Evolutionary conservation across 2,329 filamentous ascomycete species (phyloP), one percentile per base, ranked within the genome.

Genomic region (Byssochlamys sp.): DNA sequence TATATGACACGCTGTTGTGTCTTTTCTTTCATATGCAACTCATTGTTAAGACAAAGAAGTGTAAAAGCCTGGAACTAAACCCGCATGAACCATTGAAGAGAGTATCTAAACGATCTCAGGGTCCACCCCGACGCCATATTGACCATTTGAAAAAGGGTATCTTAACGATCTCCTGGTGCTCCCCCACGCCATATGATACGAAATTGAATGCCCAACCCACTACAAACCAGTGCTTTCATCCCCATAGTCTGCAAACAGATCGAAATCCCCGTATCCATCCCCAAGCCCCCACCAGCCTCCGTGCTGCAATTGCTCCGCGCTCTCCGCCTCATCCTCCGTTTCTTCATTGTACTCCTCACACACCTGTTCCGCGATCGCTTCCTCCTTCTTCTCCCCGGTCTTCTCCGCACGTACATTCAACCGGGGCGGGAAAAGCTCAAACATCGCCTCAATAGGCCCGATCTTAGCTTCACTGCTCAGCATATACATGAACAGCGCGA

Each of bases 401-500:
- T 29, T 10, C 7, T 54, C 53, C 48, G 61, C 57, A 2, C 49
- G 25, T n/a, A 55, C 57, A 7, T 60, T 61, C 14, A 33, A 7
- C 3, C 59, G 50, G 11, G 64, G 60, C 25, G 64, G 64, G 19
- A 56, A 63, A 14, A 29, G n/a, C n/a, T 57, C 53, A 55, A 69
- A 68, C 1, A 59, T 52, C 12, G 60, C 45, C 60, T 68, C 64
- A 3, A 71, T 51, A 1, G 60, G 52, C 1, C 66, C 68, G 35
- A 65, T 66, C 9, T 59, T 54, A 2, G 68, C 66, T 6, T 59
- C 31, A 0, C 68, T 67, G 57, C 67, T 66, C 55, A 70, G 63
- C 52, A 71, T 52, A 56, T 71, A 71, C 50, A 64, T 45, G 1
- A 61, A 33, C 48, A 71, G 49, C 0, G 61, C 68, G 5, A 61